Evolutionary conservation across 2,329 filamentous ascomycete species (phyloP).

Genomic region (Escovopsis weberi): DNA sequence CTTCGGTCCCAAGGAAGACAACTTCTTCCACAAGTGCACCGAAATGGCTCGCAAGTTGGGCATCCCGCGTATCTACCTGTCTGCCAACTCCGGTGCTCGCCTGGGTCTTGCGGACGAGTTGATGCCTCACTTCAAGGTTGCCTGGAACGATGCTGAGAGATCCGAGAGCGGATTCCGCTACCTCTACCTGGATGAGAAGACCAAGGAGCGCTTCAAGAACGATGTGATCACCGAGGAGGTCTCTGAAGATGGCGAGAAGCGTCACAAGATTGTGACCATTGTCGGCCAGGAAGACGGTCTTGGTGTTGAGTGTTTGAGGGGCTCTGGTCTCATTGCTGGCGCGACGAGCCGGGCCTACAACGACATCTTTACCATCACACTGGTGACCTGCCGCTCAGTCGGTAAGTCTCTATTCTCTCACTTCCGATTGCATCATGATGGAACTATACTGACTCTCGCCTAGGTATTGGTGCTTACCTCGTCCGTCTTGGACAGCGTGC

Average conservation of each 20-base stretch:
- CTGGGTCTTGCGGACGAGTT: conserved; percentile 94
- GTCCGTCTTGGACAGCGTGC: conserved; percentile 96
- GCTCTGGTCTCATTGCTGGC: conserved; percentile 95
- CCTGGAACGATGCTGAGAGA: conserved; percentile 75
- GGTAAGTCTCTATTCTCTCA: conserved; percentile 37
- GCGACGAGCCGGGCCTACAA: conserved; percentile 95
- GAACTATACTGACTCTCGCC: conserved; percentile 16
- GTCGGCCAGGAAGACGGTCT: conserved; percentile 89
- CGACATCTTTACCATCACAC: conserved; percentile 95
- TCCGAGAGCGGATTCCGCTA: conserved; percentile 92
- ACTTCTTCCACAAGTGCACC: conserved; percentile 98
- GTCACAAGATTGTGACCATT: conserved; percentile 88
- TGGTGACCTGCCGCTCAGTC: conserved; percentile 95
- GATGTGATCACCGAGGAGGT: conserved; percentile 66
- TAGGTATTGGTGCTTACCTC: conserved; percentile 92
- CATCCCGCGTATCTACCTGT: conserved; percentile 93
- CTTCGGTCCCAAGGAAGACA: conserved; percentile 91
- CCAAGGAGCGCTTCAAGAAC: conserved; percentile 76
- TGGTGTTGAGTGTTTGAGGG: conserved; percentile 92
- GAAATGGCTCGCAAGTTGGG: conserved; percentile 87
- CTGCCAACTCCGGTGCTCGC: conserved; percentile 95
- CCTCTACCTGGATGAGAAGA: conserved; percentile 77
- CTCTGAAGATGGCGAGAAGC: conserved; percentile 72
- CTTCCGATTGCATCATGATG: not conserved
- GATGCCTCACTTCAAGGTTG: conserved; percentile 92